Conservation (phyloP, 495 filamentous ascomycete genomes). For the Trichoderma reesei region DNA sequence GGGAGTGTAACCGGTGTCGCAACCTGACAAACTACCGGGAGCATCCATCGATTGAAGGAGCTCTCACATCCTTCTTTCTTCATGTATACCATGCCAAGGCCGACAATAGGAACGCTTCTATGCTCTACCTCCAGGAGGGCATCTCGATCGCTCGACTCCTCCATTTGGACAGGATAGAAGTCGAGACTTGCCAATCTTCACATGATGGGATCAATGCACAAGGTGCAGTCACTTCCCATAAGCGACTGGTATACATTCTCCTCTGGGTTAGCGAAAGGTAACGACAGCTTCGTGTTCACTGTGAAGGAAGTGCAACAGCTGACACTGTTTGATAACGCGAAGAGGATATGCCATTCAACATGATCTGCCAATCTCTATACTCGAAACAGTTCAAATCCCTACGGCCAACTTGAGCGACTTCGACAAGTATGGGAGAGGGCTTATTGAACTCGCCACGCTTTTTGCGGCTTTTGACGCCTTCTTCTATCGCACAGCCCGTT, state of each 20-base stretch:
- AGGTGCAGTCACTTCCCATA: neutral
- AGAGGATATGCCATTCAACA: neutral
- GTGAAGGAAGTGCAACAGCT: neutral
- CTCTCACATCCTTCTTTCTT: slow-evolving; percentile 5
- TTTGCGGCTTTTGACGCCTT: neutral
- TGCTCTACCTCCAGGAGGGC: neutral
- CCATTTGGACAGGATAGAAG: neutral
- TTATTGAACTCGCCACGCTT: neutral
- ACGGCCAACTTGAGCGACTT: neutral
- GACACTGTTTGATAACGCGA: neutral
- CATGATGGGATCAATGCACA: neutral
- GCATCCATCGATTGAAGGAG: neutral
- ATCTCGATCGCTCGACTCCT: slow-evolving; percentile 3
- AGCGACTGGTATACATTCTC: neutral
- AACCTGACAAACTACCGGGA: neutral
- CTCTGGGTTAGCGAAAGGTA: slow-evolving; percentile 4
- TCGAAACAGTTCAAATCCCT: neutral
- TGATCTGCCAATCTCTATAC: neutral
- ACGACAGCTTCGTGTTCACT: neutral
- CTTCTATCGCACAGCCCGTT: neutral
- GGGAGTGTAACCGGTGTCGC: neutral
- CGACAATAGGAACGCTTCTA: neutral
- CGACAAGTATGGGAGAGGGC: neutral
- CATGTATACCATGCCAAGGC: neutral
- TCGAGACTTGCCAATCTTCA: neutral